Conservation (phyloP, 1,284 basidiomycete genomes). For the Trichosporon sp. region DNA sequence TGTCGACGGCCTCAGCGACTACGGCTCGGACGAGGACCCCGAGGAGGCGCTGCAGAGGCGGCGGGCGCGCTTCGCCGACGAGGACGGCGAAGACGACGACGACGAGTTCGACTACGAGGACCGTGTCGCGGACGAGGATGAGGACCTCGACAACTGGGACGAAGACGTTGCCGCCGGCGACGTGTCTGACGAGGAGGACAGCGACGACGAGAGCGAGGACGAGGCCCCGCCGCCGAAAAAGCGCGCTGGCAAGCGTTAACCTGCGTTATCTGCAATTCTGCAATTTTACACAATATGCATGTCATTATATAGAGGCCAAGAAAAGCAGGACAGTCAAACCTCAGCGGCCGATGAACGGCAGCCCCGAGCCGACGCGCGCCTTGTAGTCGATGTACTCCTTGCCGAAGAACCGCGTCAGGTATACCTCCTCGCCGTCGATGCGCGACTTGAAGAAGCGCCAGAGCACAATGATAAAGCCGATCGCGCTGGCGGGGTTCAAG, state of each 20-base stretch:
- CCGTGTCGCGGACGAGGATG: conserved; percentile 57
- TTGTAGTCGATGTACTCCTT: conserved; percentile 69
- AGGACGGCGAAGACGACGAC: conserved; percentile 38
- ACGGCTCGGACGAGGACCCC: conserved; percentile 47
- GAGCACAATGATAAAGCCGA: conserved; percentile 56
- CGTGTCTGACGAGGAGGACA: conserved; percentile 48
- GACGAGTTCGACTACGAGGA: conserved; percentile 47
- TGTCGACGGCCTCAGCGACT: conserved; percentile 47
- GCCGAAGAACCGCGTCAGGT: conserved; percentile 75
- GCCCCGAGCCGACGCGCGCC: conserved; percentile 62
- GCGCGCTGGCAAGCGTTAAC: conserved; percentile 16
- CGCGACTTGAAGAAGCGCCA: conserved; percentile 83
- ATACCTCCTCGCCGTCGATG: conserved; percentile 70
- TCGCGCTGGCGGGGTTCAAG: conserved; percentile 68
- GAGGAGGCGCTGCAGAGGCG: conserved; percentile 44
- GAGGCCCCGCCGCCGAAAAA: conserved; percentile 23
- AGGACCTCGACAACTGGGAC: conserved; percentile 51
- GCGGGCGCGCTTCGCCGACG: conserved; percentile 28
- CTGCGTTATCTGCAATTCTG: not conserved
- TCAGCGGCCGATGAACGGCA: conserved; percentile 54
- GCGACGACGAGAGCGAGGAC: conserved; percentile 34
- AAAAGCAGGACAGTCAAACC: not conserved
- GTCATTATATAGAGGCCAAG: conserved; percentile 1
- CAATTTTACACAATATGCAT: conserved; percentile 10
- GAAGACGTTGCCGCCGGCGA: conserved; percentile 51